A percentile compares a stretch with the other conserved stretches of the same genome.
phyloP scores from a whole-genome alignment of 208 protist genomes.

The Trypanosomatidae sp. region DNA sequence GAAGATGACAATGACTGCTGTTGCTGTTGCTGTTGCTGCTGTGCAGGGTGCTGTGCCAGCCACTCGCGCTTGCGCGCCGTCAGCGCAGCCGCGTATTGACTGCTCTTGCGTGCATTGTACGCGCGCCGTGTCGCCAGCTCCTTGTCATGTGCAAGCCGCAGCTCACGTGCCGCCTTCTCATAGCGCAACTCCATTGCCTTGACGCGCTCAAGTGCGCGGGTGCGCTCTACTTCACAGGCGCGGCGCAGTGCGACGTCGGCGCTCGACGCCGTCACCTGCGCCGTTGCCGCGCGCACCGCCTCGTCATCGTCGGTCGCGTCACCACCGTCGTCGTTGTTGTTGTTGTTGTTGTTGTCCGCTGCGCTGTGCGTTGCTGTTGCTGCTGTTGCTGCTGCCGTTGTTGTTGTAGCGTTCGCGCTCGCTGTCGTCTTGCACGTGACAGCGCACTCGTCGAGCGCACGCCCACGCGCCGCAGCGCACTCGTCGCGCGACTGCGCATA shows the following conservation, averaged over 20 bases:
- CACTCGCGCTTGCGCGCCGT: too few species aligned
- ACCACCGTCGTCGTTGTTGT: not conserved
- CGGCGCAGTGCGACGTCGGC: conserved; percentile 75
- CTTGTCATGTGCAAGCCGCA: too few species aligned
- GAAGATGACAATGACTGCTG: too few species aligned
- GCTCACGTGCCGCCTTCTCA: too few species aligned
- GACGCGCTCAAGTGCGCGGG: conserved; percentile 92
- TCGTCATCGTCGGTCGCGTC: not conserved
- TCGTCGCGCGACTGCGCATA: not conserved
- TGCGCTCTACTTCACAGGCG: conserved; percentile 73
- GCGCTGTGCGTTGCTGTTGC: not conserved
- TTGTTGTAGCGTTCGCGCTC: not conserved
- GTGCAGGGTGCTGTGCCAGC: too few species aligned
- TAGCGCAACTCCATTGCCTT: conserved; percentile 97
- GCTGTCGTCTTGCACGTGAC: not conserved
- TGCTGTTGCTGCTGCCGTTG: not conserved
- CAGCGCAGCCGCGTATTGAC: too few species aligned
- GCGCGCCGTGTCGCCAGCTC: too few species aligned
- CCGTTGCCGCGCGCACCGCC: conserved; percentile 44
- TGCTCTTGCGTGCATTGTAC: too few species aligned
- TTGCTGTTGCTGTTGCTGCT: too few species aligned
- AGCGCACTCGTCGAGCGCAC: not conserved
- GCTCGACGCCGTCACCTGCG: conserved; percentile 49
- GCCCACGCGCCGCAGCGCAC: not conserved
- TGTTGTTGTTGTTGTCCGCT: not conserved